A percentile compares a stretch with the other conserved stretches of the same genome.
phyloP scores from a whole-genome alignment of 2,329 filamentous ascomycete genomes.

The Exophiala xenobiotica region DNA sequence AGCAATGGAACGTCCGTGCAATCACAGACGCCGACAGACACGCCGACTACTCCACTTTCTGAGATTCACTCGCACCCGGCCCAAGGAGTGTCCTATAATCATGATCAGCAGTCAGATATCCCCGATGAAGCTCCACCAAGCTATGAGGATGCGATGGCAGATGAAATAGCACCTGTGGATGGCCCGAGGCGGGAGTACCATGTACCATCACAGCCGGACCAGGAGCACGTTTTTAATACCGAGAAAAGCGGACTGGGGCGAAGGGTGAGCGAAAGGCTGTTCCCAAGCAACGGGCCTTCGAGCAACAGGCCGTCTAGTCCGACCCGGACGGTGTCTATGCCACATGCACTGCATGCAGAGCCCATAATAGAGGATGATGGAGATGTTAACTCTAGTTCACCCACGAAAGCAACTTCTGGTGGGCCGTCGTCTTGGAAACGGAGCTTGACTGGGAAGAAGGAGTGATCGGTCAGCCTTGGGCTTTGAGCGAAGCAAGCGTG shows the following conservation, averaged over 20 bases:
- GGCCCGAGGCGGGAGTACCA: slow-evolving; percentile 60
- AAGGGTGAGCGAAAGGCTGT: slow-evolving; percentile 29
- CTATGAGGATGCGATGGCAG: slow-evolving; percentile 89
- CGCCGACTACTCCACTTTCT: slow-evolving; percentile 12
- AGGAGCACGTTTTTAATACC: slow-evolving; percentile 23
- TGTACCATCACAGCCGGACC: slow-evolving; percentile 16
- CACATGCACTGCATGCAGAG: slow-evolving; percentile 3
- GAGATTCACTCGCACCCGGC: slow-evolving; percentile 17
- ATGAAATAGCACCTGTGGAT: slow-evolving; percentile 70
- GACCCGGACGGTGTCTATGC: slow-evolving; percentile 15
- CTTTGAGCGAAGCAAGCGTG: background rate
- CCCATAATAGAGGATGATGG: slow-evolving; percentile 13
- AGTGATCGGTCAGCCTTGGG: background rate
- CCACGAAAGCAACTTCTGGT: background rate
- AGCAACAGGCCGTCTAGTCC: slow-evolving; percentile 16
- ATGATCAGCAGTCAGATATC: slow-evolving; percentile 10
- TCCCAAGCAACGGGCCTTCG: slow-evolving; percentile 20
- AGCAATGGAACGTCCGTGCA: slow-evolving; percentile 2
- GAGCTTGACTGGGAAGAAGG: slow-evolving; percentile 10
- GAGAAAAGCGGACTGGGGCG: slow-evolving; percentile 26
- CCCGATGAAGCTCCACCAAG: slow-evolving; percentile 82
- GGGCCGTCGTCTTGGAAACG: slow-evolving; percentile 2
- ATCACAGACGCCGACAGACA: slow-evolving; percentile 10
- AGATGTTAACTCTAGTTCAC: background rate
- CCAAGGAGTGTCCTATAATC: slow-evolving; percentile 8